Conservation (phyloP, 805 yeast species). For the Yamadazyma sp. region DNA sequence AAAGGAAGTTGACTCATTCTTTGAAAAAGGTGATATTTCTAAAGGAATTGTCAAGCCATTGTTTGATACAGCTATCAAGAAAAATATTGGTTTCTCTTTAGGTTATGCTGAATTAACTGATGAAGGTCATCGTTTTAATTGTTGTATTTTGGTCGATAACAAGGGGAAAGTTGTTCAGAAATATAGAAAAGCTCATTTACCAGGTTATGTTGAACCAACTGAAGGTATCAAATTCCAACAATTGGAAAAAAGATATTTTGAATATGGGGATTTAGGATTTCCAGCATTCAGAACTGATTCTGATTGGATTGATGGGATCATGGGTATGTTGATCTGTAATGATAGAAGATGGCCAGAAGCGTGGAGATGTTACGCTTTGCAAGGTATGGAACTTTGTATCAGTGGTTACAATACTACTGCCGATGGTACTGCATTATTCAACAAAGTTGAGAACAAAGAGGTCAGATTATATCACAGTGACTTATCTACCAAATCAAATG, state of each 20-base stretch:
- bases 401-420: conserved; percentile 37
- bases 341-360: conserved; percentile 44
- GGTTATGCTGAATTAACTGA: conserved; percentile 40
- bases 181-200: conserved; percentile 35
- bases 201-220: conserved; percentile 35
- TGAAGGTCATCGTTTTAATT: conserved; percentile 33
- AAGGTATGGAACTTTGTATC: conserved; percentile 37
- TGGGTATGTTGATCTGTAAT: conserved; percentile 38
- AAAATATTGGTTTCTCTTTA: conserved; percentile 27
- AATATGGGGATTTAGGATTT: conserved; percentile 35
- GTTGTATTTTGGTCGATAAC: conserved; percentile 28
- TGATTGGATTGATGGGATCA: conserved; percentile 33
- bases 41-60: conserved; percentile 24
- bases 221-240: conserved; percentile 30
- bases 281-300: conserved; percentile 30
- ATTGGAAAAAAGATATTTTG: conserved; percentile 36
- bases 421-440: conserved; percentile 23
- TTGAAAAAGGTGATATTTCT: conserved; percentile 33
- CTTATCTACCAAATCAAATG: conserved; percentile 29
- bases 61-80: conserved; percentile 26
- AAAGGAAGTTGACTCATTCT: conserved; percentile 31
- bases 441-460: conserved; percentile 22
- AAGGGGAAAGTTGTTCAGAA: conserved; percentile 26
- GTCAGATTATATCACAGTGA: conserved; percentile 31
- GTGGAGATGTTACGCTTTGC: conserved; percentile 37